A percentile compares a stretch with the other conserved stretches of the same genome.
Conservation (phyloP, 495 filamentous ascomycete genomes). For the Hyaloscypha variabilis region DNA sequence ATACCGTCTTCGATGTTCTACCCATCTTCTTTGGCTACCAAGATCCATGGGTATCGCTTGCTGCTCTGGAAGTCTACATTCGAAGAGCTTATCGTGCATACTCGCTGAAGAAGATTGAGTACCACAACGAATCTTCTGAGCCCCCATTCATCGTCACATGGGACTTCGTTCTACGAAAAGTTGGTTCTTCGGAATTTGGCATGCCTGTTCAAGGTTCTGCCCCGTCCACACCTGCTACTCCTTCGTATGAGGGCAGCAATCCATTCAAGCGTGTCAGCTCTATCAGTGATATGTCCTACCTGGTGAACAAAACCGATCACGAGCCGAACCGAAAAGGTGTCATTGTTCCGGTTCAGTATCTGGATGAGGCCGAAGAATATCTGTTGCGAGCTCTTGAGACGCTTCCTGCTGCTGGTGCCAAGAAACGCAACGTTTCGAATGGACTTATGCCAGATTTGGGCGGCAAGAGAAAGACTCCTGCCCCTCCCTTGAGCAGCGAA, state of each 20-base stretch:
- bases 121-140: constrained; percentile 75
- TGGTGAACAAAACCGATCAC: constrained; percentile 64
- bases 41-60: constrained; percentile 93
- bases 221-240: constrained; percentile 86
- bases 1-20: constrained; percentile 95
- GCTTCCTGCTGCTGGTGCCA: constrained; percentile 61
- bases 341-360: constrained; percentile 86
- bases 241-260: constrained; percentile 58
- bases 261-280: constrained; percentile 83
- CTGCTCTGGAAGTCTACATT: constrained; percentile 93
- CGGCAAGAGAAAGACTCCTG: constrained; percentile 67
- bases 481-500: constrained; percentile 49
- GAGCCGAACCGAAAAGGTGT: constrained; percentile 92
- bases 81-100: constrained; percentile 97
- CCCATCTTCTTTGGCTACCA: constrained; percentile 91
- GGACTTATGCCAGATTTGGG: constrained; percentile 73
- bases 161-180: constrained; percentile 93
- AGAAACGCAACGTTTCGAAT: constrained; percentile 44
- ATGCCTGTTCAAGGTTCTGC: constrained; percentile 71
- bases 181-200: constrained; percentile 87
- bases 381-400: constrained; percentile 79
- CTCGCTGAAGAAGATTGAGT: constrained; percentile 82
- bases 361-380: constrained; percentile 91
- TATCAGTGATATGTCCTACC: constrained; percentile 94
- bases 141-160: constrained; percentile 83